These are phyloP conservation scores for Didymellaceae sp. DNA, from an alignment of 2,329 filamentous ascomycete species.

Conservation along the genomic window DNA sequence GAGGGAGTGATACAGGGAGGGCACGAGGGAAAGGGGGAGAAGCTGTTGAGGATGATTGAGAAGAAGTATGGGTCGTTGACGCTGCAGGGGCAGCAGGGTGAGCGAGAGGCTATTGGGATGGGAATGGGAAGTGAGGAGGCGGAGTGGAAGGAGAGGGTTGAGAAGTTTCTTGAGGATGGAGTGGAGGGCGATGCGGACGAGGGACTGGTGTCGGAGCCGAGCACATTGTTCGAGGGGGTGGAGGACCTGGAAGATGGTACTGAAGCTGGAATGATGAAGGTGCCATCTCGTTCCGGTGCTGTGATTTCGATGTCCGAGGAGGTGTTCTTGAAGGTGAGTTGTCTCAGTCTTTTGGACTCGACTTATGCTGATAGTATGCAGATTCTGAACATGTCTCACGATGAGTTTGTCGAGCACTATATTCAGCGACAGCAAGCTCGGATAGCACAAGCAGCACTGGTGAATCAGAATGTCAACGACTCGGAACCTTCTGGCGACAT, in stretches of 20 bases:
- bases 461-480: neutral
- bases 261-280: neutral
- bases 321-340: neutral
- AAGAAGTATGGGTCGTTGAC: neutral
- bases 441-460: neutral
- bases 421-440: neutral
- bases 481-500: neutral
- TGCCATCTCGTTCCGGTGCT: neutral
- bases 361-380: neutral
- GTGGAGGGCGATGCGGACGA: neutral
- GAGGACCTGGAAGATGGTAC: neutral
- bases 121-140: no score
- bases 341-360: no score
- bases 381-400: slow-evolving; percentile 1
- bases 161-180: neutral
- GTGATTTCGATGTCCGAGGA: neutral
- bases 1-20: neutral
- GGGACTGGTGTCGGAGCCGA: neutral
- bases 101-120: no score
- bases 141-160: neutral
- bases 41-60: no score
- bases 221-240: neutral
- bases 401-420: slow-evolving; percentile 4
- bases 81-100: neutral
- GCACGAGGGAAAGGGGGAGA: no score